These are phyloP conservation scores for Candida manassasensis DNA, from an alignment of 805 yeast species.

Conservation along the genomic window DNA sequence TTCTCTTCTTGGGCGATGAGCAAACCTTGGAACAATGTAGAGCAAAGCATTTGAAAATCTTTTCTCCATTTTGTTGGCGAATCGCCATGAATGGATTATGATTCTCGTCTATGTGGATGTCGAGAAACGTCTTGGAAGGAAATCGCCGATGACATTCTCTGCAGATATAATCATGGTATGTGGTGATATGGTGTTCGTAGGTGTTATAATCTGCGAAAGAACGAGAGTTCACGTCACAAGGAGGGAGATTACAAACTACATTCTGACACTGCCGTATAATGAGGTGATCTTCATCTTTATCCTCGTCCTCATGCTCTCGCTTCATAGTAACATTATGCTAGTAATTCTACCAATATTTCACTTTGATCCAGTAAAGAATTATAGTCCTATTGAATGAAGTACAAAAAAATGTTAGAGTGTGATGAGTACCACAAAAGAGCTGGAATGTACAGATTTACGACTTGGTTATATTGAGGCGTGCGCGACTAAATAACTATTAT, in stretches of 20 bases:
- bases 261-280: background rate
- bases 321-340: background rate
- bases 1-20: slow-evolving; percentile 34
- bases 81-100: slow-evolving; percentile 47
- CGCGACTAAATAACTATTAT: too few species aligned
- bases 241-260: slow-evolving; percentile 7
- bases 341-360: too few species aligned
- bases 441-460: too few species aligned
- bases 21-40: slow-evolving; percentile 37
- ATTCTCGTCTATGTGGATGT: slow-evolving; percentile 47
- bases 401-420: too few species aligned
- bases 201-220: slow-evolving; percentile 10
- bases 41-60: slow-evolving; percentile 40
- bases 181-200: slow-evolving; percentile 21
- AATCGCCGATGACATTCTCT: slow-evolving; percentile 34
- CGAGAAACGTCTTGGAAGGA: slow-evolving; percentile 39
- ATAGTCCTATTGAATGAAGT: too few species aligned
- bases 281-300: background rate
- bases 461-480: too few species aligned
- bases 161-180: slow-evolving; percentile 30
- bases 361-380: too few species aligned
- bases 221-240: slow-evolving; percentile 7
- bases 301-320: slow-evolving; percentile 9
- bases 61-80: slow-evolving; percentile 34
- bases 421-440: too few species aligned